Base-by-base conservation (phyloP, 2,329 filamentous ascomycete species). In the Penicillium polonicum region DNA sequence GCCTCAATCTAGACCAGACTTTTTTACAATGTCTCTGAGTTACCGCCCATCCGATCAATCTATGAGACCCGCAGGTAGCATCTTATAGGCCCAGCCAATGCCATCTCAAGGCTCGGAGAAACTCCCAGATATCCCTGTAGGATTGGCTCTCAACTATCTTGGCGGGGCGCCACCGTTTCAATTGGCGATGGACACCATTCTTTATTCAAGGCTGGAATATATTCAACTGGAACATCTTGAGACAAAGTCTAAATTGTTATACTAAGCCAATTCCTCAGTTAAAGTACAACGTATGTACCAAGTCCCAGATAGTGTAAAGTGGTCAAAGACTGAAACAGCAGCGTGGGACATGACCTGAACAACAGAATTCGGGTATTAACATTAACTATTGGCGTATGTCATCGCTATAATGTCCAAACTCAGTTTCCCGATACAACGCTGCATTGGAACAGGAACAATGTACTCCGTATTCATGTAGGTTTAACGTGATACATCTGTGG, bases 391-490 rank as follows among this genome's bases (percentile, higher is more conserved):
- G 23, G 19, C 15, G 13, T 44, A 21, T 3, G 39, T 45, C 39
- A 45, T 52, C 10, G 33, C 8, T 13, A 52, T 31, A 25, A 42
- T 17, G 12, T n/a, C 5, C n/a, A 43, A 21, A 38, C 7, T 9
- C 17, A 38, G n/a, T 31, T 12, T 23, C 6, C 27, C 4, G 21
- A 48, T 48, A 48, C 29, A 42, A 59, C 57, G 44, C 49, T 59
- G 57, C 59, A 43, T 52, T 59, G 52, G 13, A 56, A 61, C 59
- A 50, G 33, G 43, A 39, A 44, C 36, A 44, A 44, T 12, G 6
- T 25, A 36, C 17, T n/a, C 42, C 23, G 9, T 36, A 27, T 35
- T 27, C 29, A 57, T 23, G 21, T 36, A 45, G 19, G 25, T 48
- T 36, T 15, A 57, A 53, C 21, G 43, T 36, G 54, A 43, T 29